Base-by-base conservation (phyloP, 345 rosid species). In the Microcos paniculata region DNA sequence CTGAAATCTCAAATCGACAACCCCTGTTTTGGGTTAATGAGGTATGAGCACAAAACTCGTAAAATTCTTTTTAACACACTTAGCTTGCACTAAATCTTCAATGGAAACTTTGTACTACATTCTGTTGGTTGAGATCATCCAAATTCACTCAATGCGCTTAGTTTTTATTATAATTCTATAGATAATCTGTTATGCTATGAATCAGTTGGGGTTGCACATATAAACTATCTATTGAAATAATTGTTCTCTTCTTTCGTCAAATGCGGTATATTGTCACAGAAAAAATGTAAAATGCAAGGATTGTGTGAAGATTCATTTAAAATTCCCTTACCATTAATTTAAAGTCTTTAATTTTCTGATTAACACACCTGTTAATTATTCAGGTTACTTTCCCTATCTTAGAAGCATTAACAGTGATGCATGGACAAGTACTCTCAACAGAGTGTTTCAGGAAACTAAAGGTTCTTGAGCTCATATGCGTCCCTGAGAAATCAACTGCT, bases 381-480 rank as follows among this genome's bases (percentile, higher is more conserved):
- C 45, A 66, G 71, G 71, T 3, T 43, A 66, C 71, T 10, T 66
- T 66, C 52, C 51, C 71, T 12, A 66, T n/a, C 16, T 10, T 66
- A 15, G 31, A 66, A 42, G 53, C 42, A 43, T 10, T 38, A 26
- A 66, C 0, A 19, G n/a, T 66, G 30, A 16, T n/a, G 48, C n/a
- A 15, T 19, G 38, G 71, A 6, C 49, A 67, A 21, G 33, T 11
- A 42, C 24, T 8, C 9, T 21, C 55, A 13, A 1, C 6, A 15
- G 21, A 23, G 8, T 67, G 18, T 42, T 67, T 45, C 8, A 10
- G 26, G 10, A 67, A 67, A 67, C 35, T 45, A 5, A 67, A 67
- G 43, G 26, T n/a, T 40, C 52, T 67, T 4, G 21, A 67, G 33
- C 71, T 67, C 12, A 24, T 13, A 13, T 2, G 2, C 3, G 1